Base-by-base conservation (phyloP, 768 basidiomycete species). In the Tephrocybe rancida region DNA sequence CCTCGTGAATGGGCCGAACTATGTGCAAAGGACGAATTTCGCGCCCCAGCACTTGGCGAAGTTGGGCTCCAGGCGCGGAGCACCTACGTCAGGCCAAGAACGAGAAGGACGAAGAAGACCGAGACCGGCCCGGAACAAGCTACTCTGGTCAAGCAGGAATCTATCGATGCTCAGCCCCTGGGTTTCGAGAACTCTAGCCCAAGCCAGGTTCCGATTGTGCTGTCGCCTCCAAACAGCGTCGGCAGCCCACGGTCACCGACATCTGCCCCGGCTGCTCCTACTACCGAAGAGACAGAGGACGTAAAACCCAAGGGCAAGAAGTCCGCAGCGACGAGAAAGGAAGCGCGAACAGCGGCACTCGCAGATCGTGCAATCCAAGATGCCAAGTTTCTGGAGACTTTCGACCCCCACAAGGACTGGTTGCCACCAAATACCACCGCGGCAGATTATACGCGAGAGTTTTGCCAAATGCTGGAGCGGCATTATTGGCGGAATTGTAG, bases 401-500 rank as follows among this genome's bases (percentile, higher is more conserved):
- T 95, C 63, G 82, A 89, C 48, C 89, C 90, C 0, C 74, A 77
- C 37, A 73, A 74, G 7, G 85, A 87, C 54, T 97, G 94, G 94
- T 70, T 96, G 6, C 95, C 95, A 7, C 74, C 79, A 1, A 82
- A 82, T 48, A 95, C 92, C 0, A 78, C 73, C 8, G 65, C 85
- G 0, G 73, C 78, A 14, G 94, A 98, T 67, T 99, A 95, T 63
- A 95, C 91, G 0, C 79, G 82, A 11, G 94, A 96, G 56, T 90
- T 92, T 55, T 97, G 95, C 67, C 82, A 84, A 55, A 85, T 87
- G 56, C 78, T 98, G 18, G 95, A 98, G 71, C 78, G 95, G 26
- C 81, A 87, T 50, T 98, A 86, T 70, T 99, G 97, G 97, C 79
- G 95, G 48, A 94, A 90, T 59, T 86, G 92, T 69, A 87, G 93